Percentiles rank a stretch among this genome's conserved stretches.
Evolutionary conservation across 768 basidiomycete genomes (phyloP).

Genomic region (Infundibulicybe gibba): DNA sequence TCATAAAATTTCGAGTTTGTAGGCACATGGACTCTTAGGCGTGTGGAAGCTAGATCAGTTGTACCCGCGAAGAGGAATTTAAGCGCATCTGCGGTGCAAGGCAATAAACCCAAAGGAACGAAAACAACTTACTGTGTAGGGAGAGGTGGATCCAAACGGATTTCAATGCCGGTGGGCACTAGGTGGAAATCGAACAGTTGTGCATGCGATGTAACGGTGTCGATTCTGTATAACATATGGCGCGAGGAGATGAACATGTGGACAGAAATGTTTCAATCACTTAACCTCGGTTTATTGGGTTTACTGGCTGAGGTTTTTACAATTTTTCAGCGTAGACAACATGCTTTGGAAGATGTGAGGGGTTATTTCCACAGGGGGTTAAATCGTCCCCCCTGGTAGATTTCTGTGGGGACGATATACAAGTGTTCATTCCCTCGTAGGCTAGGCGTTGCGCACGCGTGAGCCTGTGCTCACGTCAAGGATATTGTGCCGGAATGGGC

Average conservation of each 20-base stretch:
- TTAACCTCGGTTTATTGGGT: neutral
- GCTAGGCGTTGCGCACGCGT: neutral
- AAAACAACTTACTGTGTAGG: neutral
- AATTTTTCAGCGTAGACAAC: neutral
- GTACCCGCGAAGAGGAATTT: too few species aligned
- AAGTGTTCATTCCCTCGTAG: neutral
- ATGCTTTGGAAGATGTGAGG: slow-evolving; percentile 1
- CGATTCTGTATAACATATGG: slow-evolving; percentile 4
- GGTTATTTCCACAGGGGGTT: neutral
- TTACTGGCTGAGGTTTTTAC: neutral
- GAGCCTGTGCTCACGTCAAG: neutral
- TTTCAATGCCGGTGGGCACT: neutral
- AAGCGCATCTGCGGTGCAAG: too few species aligned
- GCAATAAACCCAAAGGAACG: neutral
- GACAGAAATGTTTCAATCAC: neutral
- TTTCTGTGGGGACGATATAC: slow-evolving; percentile 1
- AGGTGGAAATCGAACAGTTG: slow-evolving; percentile 4
- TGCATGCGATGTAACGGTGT: too few species aligned
- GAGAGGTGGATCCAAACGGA: neutral
- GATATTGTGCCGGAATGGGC: neutral
- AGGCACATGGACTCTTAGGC: too few species aligned
- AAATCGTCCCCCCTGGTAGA: neutral
- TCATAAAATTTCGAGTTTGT: too few species aligned
- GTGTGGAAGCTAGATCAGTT: too few species aligned
- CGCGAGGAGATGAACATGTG: neutral